Conservation (phyloP, 495 filamentous ascomycete species). For the Pyronema omphalodes region DNA sequence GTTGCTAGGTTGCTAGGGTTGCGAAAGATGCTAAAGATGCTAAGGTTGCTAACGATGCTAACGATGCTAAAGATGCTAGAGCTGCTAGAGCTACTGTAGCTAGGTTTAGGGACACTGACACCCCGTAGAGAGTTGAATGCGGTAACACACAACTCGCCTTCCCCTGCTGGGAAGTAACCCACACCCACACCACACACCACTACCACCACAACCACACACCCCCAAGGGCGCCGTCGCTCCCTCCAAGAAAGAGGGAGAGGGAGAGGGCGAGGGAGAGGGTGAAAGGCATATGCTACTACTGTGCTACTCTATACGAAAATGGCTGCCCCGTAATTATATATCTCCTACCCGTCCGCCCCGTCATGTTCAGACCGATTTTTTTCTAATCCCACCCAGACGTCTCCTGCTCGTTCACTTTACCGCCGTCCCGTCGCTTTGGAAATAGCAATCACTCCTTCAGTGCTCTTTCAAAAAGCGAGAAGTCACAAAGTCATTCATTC, state of each 20-base stretch:
- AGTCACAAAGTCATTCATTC: conserved; percentile 10
- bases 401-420: conserved; percentile 4
- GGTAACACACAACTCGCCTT: not conserved
- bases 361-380: not conserved
- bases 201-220: too few relatives aligned
- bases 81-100: too few relatives aligned
- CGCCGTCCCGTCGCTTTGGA: conserved; percentile 5
- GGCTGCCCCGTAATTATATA: conserved; percentile 15
- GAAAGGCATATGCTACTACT: too few relatives aligned
- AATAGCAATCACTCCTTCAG: conserved; percentile 25
- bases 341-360: conserved; percentile 4
- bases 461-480: conserved; percentile 20
- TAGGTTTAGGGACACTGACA: too few relatives aligned
- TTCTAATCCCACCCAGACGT: conserved; percentile 13
- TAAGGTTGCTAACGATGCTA: too few relatives aligned
- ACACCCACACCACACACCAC: too few relatives aligned
- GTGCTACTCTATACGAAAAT: not conserved
- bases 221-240: not conserved
- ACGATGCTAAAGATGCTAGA: too few relatives aligned
- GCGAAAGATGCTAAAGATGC: too few relatives aligned
- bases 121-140: too few relatives aligned
- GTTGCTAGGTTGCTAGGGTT: too few relatives aligned
- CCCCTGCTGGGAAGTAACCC: not conserved
- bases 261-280: too few relatives aligned
- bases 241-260: too few relatives aligned